These are phyloP conservation scores for Phaeoacremonium minimum DNA, from an alignment of 2,329 filamentous ascomycete genomes.

Conservation along the genomic window DNA sequence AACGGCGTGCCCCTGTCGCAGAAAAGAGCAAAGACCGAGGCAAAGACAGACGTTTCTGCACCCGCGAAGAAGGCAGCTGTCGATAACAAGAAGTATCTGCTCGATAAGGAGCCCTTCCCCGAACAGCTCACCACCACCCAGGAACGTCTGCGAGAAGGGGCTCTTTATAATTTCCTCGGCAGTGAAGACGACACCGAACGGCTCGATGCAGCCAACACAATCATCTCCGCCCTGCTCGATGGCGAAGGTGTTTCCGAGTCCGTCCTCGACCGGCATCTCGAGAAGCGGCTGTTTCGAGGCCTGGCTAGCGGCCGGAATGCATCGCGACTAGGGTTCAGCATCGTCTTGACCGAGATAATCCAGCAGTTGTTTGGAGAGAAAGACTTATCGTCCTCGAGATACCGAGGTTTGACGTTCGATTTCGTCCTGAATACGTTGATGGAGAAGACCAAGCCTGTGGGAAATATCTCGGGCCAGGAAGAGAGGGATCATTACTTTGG, in stretches of 20 bases:
- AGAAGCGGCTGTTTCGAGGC: slow-evolving; percentile 74
- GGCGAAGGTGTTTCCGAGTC: slow-evolving; percentile 44
- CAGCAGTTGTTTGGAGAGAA: slow-evolving; percentile 61
- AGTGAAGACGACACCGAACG: slow-evolving; percentile 54
- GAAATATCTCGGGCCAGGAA: slow-evolving; percentile 63
- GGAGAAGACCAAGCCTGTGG: slow-evolving; percentile 50
- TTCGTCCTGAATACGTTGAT: slow-evolving; percentile 47
- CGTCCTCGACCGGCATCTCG: slow-evolving; percentile 54
- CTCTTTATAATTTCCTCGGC: slow-evolving; percentile 57
- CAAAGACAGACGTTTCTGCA: slow-evolving; percentile 5
- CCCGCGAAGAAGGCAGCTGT: slow-evolving; percentile 7
- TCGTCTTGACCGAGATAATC: slow-evolving; percentile 80
- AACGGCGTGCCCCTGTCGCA: slow-evolving; percentile 9
- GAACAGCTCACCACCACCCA: slow-evolving; percentile 45
- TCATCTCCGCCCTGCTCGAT: slow-evolving; percentile 51
- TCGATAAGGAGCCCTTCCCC: slow-evolving; percentile 42
- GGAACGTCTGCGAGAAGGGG: slow-evolving; percentile 53
- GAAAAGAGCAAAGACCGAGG: slow-evolving; percentile 15
- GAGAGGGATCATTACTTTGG: slow-evolving; percentile 83
- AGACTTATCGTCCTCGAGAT: slow-evolving; percentile 39
- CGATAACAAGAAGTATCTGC: slow-evolving; percentile 25
- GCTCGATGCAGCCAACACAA: slow-evolving; percentile 53
- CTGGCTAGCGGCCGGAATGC: slow-evolving; percentile 88
- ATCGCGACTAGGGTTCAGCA: slow-evolving; percentile 81
- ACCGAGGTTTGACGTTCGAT: slow-evolving; percentile 51